Percentiles rank a stretch among this genome's conserved stretches.
These are phyloP conservation scores for Ceratocystis huliohia DNA, from an alignment of 2,329 filamentous ascomycete genomes.

Conservation along the genomic window DNA sequence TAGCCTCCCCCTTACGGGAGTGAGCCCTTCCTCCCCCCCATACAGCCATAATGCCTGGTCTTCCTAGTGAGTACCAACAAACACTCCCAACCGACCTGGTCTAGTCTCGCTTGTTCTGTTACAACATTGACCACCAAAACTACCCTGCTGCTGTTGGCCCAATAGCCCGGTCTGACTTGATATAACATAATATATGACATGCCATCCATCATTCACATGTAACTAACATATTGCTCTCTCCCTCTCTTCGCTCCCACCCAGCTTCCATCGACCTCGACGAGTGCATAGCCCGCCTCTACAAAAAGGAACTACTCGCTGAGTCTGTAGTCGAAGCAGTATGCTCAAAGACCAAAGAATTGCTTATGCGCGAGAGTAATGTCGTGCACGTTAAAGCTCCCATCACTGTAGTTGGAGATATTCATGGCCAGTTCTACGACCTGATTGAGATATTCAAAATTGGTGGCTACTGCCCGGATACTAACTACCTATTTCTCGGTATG, in stretches of 20 bases:
- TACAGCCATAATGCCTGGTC: constrained; percentile 17
- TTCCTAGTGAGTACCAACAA: constrained; percentile 16
- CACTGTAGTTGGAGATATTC: constrained; percentile 95
- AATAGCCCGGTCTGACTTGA: background rate
- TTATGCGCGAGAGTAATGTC: constrained; percentile 99
- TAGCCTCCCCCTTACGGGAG: constrained; percentile 2
- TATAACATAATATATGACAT: background rate
- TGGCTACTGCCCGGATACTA: constrained; percentile 92
- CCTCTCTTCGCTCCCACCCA: constrained; percentile 28
- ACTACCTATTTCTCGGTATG: constrained; percentile 89
- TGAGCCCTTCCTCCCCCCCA: background rate
- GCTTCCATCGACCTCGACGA: constrained; percentile 96
- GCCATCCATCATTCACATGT: background rate
- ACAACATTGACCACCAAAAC: background rate
- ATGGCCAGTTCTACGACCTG: constrained; percentile 97
- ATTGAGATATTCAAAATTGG: constrained; percentile 99
- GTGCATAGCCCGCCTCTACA: constrained; percentile 93
- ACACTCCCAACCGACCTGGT: background rate
- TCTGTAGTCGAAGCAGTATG: constrained; percentile 98
- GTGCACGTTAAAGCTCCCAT: constrained; percentile 92
- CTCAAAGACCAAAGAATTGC: constrained; percentile 93
- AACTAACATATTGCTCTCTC: background rate
- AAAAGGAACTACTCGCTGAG: constrained; percentile 91
- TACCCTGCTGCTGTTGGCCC: background rate
- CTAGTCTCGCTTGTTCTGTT: background rate